Evolutionary conservation across 257 asterid species (phyloP), one percentile per base, ranked within the genome.

Genomic region (Primulina tabacum): DNA sequence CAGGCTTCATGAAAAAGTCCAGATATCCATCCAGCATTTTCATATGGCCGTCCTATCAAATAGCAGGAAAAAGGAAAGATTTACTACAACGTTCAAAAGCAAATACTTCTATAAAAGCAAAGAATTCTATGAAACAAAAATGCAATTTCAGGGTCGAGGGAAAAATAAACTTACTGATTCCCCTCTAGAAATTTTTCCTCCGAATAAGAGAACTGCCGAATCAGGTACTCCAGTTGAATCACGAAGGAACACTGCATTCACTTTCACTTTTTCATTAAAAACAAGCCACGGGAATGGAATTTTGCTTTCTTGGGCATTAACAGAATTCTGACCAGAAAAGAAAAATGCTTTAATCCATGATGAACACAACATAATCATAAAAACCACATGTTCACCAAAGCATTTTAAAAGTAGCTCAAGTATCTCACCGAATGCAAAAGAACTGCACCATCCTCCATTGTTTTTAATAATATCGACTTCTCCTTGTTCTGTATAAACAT

Each of bases 161-260:
- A 59, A 64, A 35, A 30, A 61, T 28, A 66, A 72, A 86, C 86
- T 86, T 82, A 92, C 96, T 3, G 80, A 70, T 60, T 84, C 90
- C 52, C 88, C 92, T 72, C 84, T 78, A 24, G 82, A 81, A 70
- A 86, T 62, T 72, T 79, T 73, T 79, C 96, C 98, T 32, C 98
- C 98, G 74, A 92, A 92, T 76, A 92, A 85, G 79, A 92, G 95
- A 64, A 89, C 81, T 68, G 85, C 73, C 5, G 98, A 92, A 71
- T 92, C 96, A 61, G 96, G 89, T 71, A 92, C 84, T 55, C 89
- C 98, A 65, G 96, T 92, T 72, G 98, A 89, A 81, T 92, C 98
- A 71, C 96, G 95, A 60, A 92, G 87, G 82, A 88, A 89, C 24
- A 92, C 96, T 61, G 98, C 64, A 80, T 92, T 88, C 74, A 92